phyloP scores from a whole-genome alignment of 805 yeast genomes.

The Cyberlindnera maritima region DNA sequence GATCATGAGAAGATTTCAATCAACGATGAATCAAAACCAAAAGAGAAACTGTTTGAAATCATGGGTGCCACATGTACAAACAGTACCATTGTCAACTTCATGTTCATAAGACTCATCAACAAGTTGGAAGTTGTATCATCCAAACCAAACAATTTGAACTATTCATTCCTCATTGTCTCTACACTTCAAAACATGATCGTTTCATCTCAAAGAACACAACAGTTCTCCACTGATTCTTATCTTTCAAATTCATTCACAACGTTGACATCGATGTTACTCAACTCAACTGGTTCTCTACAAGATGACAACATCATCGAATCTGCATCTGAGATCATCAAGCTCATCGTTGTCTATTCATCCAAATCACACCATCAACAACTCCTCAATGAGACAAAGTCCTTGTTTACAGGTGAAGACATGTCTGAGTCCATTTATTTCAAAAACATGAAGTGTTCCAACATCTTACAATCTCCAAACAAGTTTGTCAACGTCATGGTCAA shows the following conservation, averaged over 20 bases:
- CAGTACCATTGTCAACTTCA: conserved; percentile 34
- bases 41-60: conserved; percentile 27
- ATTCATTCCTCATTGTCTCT: conserved; percentile 20
- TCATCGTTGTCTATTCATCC: conserved; percentile 32
- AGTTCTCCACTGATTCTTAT: conserved; percentile 23
- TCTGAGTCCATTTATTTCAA: conserved; percentile 13
- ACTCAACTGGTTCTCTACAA: conserved; percentile 7
- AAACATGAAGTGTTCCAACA: conserved; percentile 25
- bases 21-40: conserved; percentile 25
- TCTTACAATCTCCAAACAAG: conserved; percentile 28
- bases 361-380: conserved; percentile 42
- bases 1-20: conserved; percentile 29
- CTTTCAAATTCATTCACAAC: conserved; percentile 17
- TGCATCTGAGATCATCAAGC: conserved; percentile 33
- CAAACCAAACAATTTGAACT: conserved; percentile 9
- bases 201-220: conserved; percentile 21
- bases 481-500: conserved; percentile 26
- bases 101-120: conserved; percentile 36
- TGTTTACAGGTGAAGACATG: conserved; percentile 32
- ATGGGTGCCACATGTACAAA: conserved; percentile 29
- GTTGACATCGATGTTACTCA: conserved; percentile 12
- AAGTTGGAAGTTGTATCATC: conserved; percentile 26
- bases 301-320: conserved; percentile 24
- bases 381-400: conserved; percentile 34
- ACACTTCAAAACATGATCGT: conserved; percentile 19